These are phyloP conservation scores for Volvox africanus DNA, from an alignment of 139 green algal species.

Conservation along the genomic window DNA sequence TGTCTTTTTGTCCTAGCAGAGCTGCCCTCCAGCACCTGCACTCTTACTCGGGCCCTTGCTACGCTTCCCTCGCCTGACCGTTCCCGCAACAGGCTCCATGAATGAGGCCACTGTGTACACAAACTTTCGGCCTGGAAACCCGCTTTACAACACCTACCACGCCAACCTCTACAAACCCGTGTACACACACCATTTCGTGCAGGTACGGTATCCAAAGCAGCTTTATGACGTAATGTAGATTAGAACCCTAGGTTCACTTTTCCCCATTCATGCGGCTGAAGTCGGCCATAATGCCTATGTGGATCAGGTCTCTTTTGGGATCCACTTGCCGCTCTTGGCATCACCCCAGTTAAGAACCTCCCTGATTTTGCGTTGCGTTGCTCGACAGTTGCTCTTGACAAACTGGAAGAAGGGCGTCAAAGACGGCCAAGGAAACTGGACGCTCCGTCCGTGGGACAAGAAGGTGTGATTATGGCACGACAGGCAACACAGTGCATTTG, in stretches of 20 bases:
- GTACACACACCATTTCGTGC: conserved; percentile 46
- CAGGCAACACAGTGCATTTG: neutral
- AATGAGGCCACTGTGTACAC: conserved; percentile 44
- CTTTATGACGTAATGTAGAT: too few relatives aligned
- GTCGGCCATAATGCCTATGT: too few relatives aligned
- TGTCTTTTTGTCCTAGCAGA: neutral
- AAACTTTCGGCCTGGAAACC: conserved; percentile 44
- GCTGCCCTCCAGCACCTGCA: neutral
- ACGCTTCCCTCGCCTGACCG: neutral
- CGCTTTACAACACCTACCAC: conserved; percentile 19
- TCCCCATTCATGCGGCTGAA: too few relatives aligned
- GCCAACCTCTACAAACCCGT: conserved; percentile 17
- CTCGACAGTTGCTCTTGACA: conserved; percentile 18
- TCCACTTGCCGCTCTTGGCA: too few relatives aligned
- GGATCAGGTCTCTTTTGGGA: too few relatives aligned
- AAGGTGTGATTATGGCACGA: conserved; percentile 7
- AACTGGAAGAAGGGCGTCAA: conserved; percentile 41
- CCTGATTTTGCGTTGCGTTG: neutral
- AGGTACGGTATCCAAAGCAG: neutral
- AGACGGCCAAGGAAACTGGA: conserved; percentile 3
- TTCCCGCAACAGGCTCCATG: conserved; percentile 26
- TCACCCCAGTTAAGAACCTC: neutral
- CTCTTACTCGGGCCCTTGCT: neutral
- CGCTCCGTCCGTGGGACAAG: conserved; percentile 37
- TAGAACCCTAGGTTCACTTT: too few relatives aligned